Base-by-base conservation (phyloP, 345 rosid genomes). In the Syzygium aromaticum region DNA sequence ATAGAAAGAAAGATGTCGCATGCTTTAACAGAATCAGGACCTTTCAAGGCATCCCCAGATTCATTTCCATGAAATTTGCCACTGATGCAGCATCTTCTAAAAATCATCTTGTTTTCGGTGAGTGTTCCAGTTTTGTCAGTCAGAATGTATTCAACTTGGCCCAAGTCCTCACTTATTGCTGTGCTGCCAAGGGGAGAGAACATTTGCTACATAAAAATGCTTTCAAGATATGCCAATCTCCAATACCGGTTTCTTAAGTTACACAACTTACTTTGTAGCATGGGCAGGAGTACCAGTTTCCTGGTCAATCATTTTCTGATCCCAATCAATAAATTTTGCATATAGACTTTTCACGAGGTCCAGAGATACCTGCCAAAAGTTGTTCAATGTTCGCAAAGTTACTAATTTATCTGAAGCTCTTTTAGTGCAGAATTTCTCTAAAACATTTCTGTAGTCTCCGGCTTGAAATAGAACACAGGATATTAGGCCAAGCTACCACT, bases 141-240 rank as follows among this genome's bases (percentile, higher is more conserved):
- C 92, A 98, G 92, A 90, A 98, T 95, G 92, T 96, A 96, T 93
- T 98, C 99, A 89, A 98, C 99, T 93, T 98, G 99, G 88, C 99
- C 99, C 90, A 98, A 94, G 93, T 98, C 99, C 92, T 98, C 99
- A 88, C 99, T 98, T 90, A 98, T 96, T 92, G 99, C 98, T 94
- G 99, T 96, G 95, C 99, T 98, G 99, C 95, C 94, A 90, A 93
- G 92, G 86, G 91, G 77, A 95, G 92, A 86, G 89, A 77, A 87
- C 82, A 86, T 59, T 86, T 59, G 54, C 78, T 25, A 23, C 87
- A 88, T 89, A 89, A 88, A 87, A 57, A 56, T 52, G 25, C 30
- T 54, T 28, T 84, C 77, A 63, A 38, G 82, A 53, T 28, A 78
- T 84, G 82, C 77, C 54, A 33, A 30, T 54, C 85, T 54, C 30